A percentile compares a stretch with the other conserved stretches of the same genome.
phyloP scores from a whole-genome alignment of 75 land plant species.

The Picea glauca region DNA sequence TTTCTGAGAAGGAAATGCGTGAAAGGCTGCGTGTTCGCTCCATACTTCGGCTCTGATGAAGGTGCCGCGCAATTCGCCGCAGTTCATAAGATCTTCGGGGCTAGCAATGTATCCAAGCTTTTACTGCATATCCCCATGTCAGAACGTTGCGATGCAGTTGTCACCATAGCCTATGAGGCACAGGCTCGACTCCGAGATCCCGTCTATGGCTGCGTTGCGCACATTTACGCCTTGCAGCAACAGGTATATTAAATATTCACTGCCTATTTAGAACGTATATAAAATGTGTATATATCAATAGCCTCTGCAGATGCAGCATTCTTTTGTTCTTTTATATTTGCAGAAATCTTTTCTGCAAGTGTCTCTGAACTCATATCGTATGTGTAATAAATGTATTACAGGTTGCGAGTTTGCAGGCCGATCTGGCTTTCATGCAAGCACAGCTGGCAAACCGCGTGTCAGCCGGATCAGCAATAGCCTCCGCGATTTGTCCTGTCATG shows the following conservation, averaged over 20 bases:
- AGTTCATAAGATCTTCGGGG: slow-evolving; percentile 96
- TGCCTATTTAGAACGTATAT: slow-evolving; percentile 81
- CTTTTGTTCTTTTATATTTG: neutral
- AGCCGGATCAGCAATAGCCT: too few relatives aligned
- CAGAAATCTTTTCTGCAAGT: neutral
- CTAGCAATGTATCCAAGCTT: slow-evolving; percentile 92
- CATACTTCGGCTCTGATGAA: slow-evolving; percentile 88
- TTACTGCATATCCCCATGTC: slow-evolving; percentile 65
- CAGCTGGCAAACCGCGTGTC: slow-evolving; percentile 35
- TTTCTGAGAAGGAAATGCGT: slow-evolving; percentile 73
- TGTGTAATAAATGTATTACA: slow-evolving; percentile 10
- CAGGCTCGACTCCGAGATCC: slow-evolving; percentile 88
- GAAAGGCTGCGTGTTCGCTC: slow-evolving; percentile 86
- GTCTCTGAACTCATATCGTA: neutral
- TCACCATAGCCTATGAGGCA: slow-evolving; percentile 91
- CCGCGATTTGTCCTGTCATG: too few relatives aligned
- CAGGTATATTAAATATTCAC: slow-evolving; percentile 43
- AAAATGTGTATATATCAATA: slow-evolving; percentile 74
- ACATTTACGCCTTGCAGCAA: slow-evolving; percentile 87
- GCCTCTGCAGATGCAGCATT: slow-evolving; percentile 49
- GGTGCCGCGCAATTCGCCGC: slow-evolving; percentile 96
- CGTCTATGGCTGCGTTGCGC: slow-evolving; percentile 91
- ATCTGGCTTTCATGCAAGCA: slow-evolving; percentile 64
- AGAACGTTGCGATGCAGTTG: slow-evolving; percentile 87
- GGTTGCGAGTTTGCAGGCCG: slow-evolving; percentile 90